Percentiles rank a stretch among this genome's conserved stretches.
Conservation (phyloP, 495 filamentous ascomycete genomes). For the Beverwykella pulmonaria region DNA sequence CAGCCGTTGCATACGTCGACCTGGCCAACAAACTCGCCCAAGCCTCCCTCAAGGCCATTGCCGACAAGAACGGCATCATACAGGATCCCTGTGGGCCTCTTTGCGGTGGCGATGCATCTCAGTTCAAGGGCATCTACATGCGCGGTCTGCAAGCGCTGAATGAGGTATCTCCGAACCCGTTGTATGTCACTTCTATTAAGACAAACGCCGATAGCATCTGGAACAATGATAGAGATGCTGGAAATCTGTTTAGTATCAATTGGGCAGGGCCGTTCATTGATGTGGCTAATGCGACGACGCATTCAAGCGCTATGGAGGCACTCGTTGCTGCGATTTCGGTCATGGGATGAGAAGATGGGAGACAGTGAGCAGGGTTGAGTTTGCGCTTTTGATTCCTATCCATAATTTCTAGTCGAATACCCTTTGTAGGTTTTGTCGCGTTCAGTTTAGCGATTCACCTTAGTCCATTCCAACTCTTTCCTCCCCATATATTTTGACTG, state of each 20-base stretch:
- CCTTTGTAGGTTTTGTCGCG: not conserved
- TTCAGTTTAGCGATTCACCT: not conserved
- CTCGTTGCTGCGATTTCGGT: slow-evolving; percentile 62
- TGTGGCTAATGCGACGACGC: slow-evolving; percentile 58
- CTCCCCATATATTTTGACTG: too few species aligned
- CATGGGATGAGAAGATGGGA: not conserved
- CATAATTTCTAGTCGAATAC: not conserved
- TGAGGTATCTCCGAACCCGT: slow-evolving; percentile 53
- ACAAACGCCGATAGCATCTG: slow-evolving; percentile 70
- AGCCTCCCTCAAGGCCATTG: slow-evolving; percentile 62
- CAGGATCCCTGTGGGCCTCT: slow-evolving; percentile 67
- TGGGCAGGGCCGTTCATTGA: slow-evolving; percentile 61
- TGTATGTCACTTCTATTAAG: slow-evolving; percentile 58
- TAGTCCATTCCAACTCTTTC: too few species aligned
- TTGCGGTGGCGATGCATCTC: slow-evolving; percentile 63
- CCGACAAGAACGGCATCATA: slow-evolving; percentile 61
- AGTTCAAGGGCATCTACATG: slow-evolving; percentile 82
- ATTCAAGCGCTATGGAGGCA: slow-evolving; percentile 70
- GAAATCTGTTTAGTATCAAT: slow-evolving; percentile 56
- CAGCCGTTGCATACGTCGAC: slow-evolving; percentile 49
- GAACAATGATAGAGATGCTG: slow-evolving; percentile 59
- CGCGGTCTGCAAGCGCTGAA: slow-evolving; percentile 68
- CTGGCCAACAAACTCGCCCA: slow-evolving; percentile 58
- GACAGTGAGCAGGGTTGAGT: not conserved
- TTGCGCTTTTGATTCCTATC: not conserved